These are phyloP conservation scores for Sechiopsis laciniata DNA, from an alignment of 306 rosid species.

Conservation along the genomic window DNA sequence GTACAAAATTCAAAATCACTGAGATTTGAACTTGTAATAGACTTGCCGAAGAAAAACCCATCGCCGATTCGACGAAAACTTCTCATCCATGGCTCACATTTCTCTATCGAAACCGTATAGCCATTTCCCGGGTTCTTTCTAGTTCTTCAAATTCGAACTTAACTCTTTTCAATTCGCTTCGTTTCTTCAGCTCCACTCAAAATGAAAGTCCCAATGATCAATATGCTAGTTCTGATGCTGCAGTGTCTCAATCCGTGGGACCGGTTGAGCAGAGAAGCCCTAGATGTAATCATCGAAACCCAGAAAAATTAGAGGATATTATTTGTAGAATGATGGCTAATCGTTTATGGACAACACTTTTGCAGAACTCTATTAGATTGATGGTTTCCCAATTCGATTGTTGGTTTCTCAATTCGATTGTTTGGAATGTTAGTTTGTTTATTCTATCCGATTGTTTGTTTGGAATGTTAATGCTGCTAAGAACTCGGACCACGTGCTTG, in stretches of 20 bases:
- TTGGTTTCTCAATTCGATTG: too few species aligned
- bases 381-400: slow-evolving; percentile 62
- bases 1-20: too few species aligned
- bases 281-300: slow-evolving; percentile 36
- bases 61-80: neutral
- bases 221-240: slow-evolving; percentile 12
- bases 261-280: slow-evolving; percentile 25
- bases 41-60: too few species aligned
- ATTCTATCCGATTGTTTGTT: too few species aligned
- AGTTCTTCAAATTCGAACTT: slow-evolving; percentile 14
- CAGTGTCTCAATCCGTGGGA: neutral
- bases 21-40: too few species aligned
- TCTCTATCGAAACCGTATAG: slow-evolving; percentile 48
- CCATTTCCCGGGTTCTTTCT: slow-evolving; percentile 30
- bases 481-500: slow-evolving; percentile 65
- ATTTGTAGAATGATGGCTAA: slow-evolving; percentile 72
- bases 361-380: slow-evolving; percentile 67
- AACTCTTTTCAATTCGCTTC: slow-evolving; percentile 25
- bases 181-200: slow-evolving; percentile 31
- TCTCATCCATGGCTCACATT: slow-evolving; percentile 42
- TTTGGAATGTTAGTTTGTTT: too few species aligned
- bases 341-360: slow-evolving; percentile 92
- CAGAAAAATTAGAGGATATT: slow-evolving; percentile 45
- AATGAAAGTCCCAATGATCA: slow-evolving; percentile 13
- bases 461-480: slow-evolving; percentile 54